phyloP scores from a whole-genome alignment of 2,329 filamentous ascomycete genomes.

The Fusarium camptoceras region DNA sequence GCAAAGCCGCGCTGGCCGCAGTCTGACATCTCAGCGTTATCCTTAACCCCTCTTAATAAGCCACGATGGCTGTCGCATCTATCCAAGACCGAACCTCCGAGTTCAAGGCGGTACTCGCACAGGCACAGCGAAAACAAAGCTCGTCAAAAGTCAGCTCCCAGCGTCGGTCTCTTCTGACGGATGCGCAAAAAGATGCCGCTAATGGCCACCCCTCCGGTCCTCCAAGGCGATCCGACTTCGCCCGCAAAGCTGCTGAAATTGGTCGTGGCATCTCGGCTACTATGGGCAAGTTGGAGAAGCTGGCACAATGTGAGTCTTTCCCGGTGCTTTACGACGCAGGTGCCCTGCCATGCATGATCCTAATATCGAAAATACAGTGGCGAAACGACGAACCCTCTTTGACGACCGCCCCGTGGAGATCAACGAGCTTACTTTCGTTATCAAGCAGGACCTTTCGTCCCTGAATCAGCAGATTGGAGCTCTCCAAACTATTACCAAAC shows the following conservation, averaged over 20 bases:
- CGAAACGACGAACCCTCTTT: conserved; percentile 96
- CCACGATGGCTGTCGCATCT: conserved; percentile 73
- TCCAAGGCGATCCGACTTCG: conserved; percentile 87
- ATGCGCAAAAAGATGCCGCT: conserved; percentile 75
- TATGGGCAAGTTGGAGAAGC: conserved; percentile 93
- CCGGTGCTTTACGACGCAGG: not conserved
- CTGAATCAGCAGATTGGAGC: conserved; percentile 87
- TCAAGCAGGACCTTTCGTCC: conserved; percentile 93
- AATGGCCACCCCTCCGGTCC: conserved; percentile 61
- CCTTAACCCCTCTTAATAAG: conserved; percentile 30
- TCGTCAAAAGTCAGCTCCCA: conserved; percentile 82
- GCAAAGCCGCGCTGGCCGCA: conserved; percentile 53
- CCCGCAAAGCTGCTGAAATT: conserved; percentile 89
- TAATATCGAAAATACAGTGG: conserved; percentile 65
- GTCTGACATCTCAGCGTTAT: conserved; percentile 37
- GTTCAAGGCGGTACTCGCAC: conserved; percentile 90
- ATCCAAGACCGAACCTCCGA: conserved; percentile 98
- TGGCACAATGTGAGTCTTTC: conserved; percentile 77
- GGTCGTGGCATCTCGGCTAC: conserved; percentile 91
- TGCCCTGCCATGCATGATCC: not conserved
- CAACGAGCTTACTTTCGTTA: conserved; percentile 95
- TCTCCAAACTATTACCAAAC: conserved; percentile 81
- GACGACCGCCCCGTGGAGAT: conserved; percentile 97
- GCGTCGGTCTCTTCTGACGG: conserved; percentile 81
- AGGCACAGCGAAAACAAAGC: conserved; percentile 84